Conservation (phyloP, 1,284 basidiomycete species). For the Fomitiporia mediterranea region DNA sequence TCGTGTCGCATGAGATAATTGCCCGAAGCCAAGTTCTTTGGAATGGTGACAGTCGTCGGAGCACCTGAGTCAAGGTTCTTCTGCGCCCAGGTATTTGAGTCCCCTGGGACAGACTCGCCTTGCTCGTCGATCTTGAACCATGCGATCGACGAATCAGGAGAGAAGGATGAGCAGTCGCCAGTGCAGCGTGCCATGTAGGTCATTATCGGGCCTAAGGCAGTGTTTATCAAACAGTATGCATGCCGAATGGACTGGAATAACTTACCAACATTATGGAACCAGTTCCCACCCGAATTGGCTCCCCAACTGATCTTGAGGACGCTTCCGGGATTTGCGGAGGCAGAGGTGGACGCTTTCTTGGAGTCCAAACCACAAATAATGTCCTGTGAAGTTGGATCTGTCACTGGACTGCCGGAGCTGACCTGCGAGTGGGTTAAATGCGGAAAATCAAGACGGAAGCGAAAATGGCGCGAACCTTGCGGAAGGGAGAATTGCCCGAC, state of each 20-base stretch:
- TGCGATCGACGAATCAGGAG: slow-evolving; percentile 34
- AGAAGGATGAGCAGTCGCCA: slow-evolving; percentile 27
- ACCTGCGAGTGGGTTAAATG: neutral
- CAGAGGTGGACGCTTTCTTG: slow-evolving; percentile 1
- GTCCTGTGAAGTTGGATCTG: slow-evolving; percentile 12
- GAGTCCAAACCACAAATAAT: slow-evolving; percentile 15
- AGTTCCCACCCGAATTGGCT: slow-evolving; percentile 8
- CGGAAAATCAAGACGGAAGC: neutral
- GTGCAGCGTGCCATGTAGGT: slow-evolving; percentile 67
- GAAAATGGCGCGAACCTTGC: slow-evolving; percentile 8
- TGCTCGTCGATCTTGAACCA: slow-evolving; percentile 67
- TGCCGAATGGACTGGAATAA: neutral
- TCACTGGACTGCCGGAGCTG: slow-evolving; percentile 12
- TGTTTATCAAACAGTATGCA: neutral
- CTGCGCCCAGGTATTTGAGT: slow-evolving; percentile 37
- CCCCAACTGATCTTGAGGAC: slow-evolving; percentile 10
- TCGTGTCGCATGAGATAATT: slow-evolving; percentile 70
- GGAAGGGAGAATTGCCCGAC: slow-evolving; percentile 9
- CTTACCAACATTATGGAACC: slow-evolving; percentile 18
- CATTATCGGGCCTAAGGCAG: slow-evolving; percentile 52
- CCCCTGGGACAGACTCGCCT: slow-evolving; percentile 30
- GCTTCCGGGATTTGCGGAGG: slow-evolving; percentile 14
- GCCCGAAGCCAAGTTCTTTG: slow-evolving; percentile 50
- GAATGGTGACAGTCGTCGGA: slow-evolving; percentile 44
- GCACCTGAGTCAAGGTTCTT: slow-evolving; percentile 28